Base-by-base conservation (phyloP, 768 basidiomycete genomes). In the Mycena floridula region DNA sequence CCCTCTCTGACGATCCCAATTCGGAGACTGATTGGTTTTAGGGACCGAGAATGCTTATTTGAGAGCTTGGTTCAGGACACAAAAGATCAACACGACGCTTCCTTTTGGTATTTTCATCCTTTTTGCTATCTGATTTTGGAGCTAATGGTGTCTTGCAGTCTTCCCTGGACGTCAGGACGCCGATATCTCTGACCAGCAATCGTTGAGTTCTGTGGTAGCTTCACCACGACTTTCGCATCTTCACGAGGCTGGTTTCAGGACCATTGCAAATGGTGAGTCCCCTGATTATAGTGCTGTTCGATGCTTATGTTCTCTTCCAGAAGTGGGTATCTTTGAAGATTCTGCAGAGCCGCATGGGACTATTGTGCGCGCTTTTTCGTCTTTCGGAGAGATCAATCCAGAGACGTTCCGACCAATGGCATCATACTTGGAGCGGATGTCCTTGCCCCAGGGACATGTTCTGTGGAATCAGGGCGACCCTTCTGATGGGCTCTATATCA, bases 21-120 rank as follows among this genome's bases (percentile, higher is more conserved):
- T 5, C 7, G 30, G 37, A 16, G 20, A 26, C 38, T 53, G 32
- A 28, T 44, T 36, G 41, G 44, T 43, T 24, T 42, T n/a, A 76
- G 88, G 93, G 93, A 94, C 90, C 0, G 93, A 97, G 66, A 97
- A 97, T 63, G 86, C 80, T 0, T 96, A 96, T 64, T 58, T 97
- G 49, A 77, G 76, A 43, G 82, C 86, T 7, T 89, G 85, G 86
- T 85, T 86, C 51, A 67, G 70, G 47, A 75, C 79, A 1, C 79
- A 79, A 56, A 83, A 83, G 54, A 59, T 72, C 18, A 81, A 86
- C 56, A 66, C 61, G 23, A 55, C 44, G 45, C 67, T 26, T 50
- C 71, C 63, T 50, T 73, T 81, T 45, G 54, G 80, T 75, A 51
- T 11, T 62, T 59, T 12, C 13, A 23, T 15, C 25, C 8, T 46